Conservation (phyloP, 2,329 filamentous ascomycete genomes). For the Aspergillus persii region DNA sequence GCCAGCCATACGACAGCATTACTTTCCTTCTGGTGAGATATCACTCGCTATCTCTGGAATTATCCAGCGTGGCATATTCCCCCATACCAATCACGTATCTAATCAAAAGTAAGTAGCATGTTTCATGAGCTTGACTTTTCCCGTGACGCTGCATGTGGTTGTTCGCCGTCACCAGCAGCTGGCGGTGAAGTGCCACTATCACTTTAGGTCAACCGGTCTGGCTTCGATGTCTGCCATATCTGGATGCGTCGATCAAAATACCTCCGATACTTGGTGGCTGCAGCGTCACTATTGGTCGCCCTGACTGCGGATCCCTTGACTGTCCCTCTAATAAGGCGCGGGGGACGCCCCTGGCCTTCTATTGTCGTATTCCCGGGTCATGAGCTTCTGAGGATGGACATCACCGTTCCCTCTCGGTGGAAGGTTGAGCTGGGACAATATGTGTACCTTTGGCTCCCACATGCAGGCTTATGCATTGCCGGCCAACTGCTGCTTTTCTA, state of each 20-base stretch:
- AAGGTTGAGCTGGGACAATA: not conserved
- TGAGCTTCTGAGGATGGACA: not conserved
- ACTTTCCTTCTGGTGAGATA: constrained; percentile 1
- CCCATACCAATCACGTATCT: too few species aligned
- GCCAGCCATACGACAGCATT: not conserved
- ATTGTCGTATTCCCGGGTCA: not conserved
- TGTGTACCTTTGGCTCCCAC: not conserved
- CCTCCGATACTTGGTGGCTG: not conserved
- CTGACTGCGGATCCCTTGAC: not conserved
- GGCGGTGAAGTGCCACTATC: too few species aligned
- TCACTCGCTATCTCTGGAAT: not conserved
- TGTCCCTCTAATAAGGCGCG: not conserved
- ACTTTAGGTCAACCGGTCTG: not conserved
- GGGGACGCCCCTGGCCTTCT: not conserved
- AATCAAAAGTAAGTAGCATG: too few species aligned
- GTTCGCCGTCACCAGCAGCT: too few species aligned
- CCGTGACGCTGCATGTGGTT: too few species aligned
- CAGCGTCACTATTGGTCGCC: not conserved
- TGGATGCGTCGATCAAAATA: not conserved
- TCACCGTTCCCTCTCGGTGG: not conserved
- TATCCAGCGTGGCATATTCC: not conserved
- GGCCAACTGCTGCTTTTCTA: not conserved
- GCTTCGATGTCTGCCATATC: not conserved
- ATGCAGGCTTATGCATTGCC: not conserved
- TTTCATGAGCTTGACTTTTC: not conserved